Percentiles rank a stretch among this genome's conserved stretches.
These are phyloP conservation scores for Laburnicola sp. DNA, from an alignment of 2,329 filamentous ascomycete genomes.

Conservation along the genomic window DNA sequence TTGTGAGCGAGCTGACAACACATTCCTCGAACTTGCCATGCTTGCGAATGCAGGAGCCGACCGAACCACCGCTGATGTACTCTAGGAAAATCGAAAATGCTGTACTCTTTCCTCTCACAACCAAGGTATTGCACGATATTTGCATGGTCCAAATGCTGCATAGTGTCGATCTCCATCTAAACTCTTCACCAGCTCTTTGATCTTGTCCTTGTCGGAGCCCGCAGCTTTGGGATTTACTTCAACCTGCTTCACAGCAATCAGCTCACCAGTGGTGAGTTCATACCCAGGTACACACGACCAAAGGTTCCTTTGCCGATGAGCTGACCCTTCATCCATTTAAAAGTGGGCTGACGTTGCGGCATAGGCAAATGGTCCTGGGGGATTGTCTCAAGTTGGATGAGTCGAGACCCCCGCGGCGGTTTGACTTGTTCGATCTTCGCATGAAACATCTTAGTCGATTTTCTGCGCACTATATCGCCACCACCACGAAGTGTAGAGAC, in stretches of 20 bases:
- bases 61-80: conserved; percentile 96
- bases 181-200: conserved; percentile 94
- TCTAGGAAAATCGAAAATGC: conserved; percentile 98
- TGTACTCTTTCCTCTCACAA: conserved; percentile 88
- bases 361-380: conserved; percentile 68
- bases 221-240: conserved; percentile 93
- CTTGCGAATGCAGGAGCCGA: conserved; percentile 95
- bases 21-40: conserved; percentile 97
- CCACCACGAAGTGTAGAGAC: conserved; percentile 55
- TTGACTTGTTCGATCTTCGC: conserved; percentile 97
- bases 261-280: conserved; percentile 98
- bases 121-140: conserved; percentile 99
- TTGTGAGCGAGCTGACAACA: conserved; percentile 86
- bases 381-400: conserved; percentile 63
- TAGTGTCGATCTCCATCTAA: conserved; percentile 97
- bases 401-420: conserved; percentile 67
- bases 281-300: conserved; percentile 95
- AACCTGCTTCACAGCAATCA: conserved; percentile 97
- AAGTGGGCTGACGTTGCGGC: conserved; percentile 83
- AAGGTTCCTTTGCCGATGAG: conserved; percentile 98
- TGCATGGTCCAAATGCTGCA: conserved; percentile 97
- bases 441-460: conserved; percentile 99
- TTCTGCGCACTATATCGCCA: conserved; percentile 72
- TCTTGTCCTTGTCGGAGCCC: conserved; percentile 82
- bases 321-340: conserved; percentile 99